These are phyloP conservation scores for Fusarium chlamydosporum DNA, from an alignment of 2,329 filamentous ascomycete species.

Conservation along the genomic window DNA sequence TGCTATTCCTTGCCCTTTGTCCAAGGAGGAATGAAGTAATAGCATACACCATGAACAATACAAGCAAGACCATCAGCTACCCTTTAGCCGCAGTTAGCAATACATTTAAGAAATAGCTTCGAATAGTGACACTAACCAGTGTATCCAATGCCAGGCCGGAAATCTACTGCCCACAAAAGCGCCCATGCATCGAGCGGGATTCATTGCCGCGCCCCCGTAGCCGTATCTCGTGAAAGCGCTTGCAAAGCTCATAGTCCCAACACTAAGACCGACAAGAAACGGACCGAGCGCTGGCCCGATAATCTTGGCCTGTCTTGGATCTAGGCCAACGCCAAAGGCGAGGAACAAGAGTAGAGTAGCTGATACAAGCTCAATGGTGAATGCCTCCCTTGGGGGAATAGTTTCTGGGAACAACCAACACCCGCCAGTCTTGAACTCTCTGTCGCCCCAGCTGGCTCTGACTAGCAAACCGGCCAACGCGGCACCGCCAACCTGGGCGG, in stretches of 20 bases:
- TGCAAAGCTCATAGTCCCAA: slow-evolving; percentile 56
- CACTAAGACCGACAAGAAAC: slow-evolving; percentile 62
- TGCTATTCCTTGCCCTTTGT: slow-evolving; percentile 5
- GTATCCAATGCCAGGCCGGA: slow-evolving; percentile 48
- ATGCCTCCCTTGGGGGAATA: slow-evolving; percentile 52
- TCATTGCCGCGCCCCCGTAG: slow-evolving; percentile 44
- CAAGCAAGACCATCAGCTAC: slow-evolving; percentile 33
- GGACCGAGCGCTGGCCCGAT: slow-evolving; percentile 66
- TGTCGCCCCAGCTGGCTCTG: slow-evolving; percentile 50
- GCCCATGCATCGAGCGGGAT: slow-evolving; percentile 46
- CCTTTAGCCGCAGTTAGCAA: slow-evolving; percentile 9
- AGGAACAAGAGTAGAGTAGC: slow-evolving; percentile 64
- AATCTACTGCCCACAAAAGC: slow-evolving; percentile 43
- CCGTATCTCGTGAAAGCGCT: slow-evolving; percentile 50
- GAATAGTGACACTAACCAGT: slow-evolving; percentile 35
- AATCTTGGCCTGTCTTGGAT: slow-evolving; percentile 64
- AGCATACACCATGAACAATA: slow-evolving; percentile 30
- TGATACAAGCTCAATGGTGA: slow-evolving; percentile 64
- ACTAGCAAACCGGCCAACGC: slow-evolving; percentile 50
- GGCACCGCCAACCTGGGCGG: slow-evolving; percentile 62
- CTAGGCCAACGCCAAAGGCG: slow-evolving; percentile 67
- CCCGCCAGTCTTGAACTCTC: slow-evolving; percentile 51
- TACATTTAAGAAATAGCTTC: fast-evolving
- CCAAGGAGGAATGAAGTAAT: slow-evolving; percentile 45
- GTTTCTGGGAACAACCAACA: slow-evolving; percentile 50